phyloP scores from a whole-genome alignment of 176 grass and related monocot genomes.

The Eleusine coracana region DNA sequence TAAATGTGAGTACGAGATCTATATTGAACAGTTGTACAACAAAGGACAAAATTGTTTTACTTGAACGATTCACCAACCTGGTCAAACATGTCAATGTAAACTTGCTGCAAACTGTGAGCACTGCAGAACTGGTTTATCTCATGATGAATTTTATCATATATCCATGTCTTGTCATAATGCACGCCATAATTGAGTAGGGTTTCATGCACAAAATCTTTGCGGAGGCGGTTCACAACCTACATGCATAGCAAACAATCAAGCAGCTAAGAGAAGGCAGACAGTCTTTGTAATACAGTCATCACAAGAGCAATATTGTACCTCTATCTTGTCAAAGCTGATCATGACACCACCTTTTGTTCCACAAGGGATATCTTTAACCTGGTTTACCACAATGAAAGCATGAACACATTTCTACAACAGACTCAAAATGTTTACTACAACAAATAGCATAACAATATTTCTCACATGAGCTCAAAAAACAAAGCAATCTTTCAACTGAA shows the following conservation, averaged over 20 bases:
- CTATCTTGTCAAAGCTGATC: conserved; percentile 99
- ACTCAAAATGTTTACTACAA: conserved; percentile 1
- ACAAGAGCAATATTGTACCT: conserved; percentile 56
- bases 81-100: conserved; percentile 99
- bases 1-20: conserved; percentile 32
- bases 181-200: conserved; percentile 96
- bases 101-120: conserved; percentile 92
- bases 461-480: conserved; percentile 7
- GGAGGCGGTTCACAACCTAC: conserved; percentile 95
- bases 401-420: conserved; percentile 15
- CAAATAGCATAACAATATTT: conserved; percentile 20
- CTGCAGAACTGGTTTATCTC: conserved; percentile 99
- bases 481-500: neutral
- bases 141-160: conserved; percentile 99
- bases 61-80: conserved; percentile 63
- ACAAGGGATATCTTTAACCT: conserved; percentile 98
- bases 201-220: conserved; percentile 83
- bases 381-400: conserved; percentile 24
- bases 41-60: conserved; percentile 3
- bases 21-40: neutral
- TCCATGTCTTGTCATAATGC: conserved; percentile 98
- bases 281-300: conserved; percentile 4
- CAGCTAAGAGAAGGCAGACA: conserved; percentile 27
- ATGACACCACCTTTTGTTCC: conserved; percentile 99
- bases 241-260: conserved; percentile 3